Conservation (phyloP, 2,329 filamentous ascomycete genomes). For the Verticillium nubilum region DNA sequence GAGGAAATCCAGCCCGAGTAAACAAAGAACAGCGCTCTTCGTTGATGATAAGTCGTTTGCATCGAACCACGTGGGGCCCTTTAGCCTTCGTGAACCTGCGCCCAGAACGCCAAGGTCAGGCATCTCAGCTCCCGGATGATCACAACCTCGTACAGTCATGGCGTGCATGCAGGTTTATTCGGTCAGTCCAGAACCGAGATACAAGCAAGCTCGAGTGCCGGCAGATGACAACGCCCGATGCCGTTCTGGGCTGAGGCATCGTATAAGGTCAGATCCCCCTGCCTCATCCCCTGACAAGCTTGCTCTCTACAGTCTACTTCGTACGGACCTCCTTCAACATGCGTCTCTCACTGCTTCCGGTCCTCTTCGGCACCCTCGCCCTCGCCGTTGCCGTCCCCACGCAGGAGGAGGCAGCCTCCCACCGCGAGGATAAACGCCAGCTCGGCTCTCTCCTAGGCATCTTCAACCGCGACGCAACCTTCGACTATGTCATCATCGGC, state of each 20-base stretch:
- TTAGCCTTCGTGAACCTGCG: no score
- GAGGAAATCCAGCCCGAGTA: neutral
- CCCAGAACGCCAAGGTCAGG: neutral
- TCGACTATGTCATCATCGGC: constrained; percentile 21
- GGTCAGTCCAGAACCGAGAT: neutral
- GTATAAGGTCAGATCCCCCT: neutral
- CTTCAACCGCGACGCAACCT: neutral
- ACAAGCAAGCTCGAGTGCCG: neutral
- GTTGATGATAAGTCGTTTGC: neutral
- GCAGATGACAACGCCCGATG: neutral
- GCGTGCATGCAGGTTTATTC: neutral
- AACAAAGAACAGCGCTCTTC: neutral
- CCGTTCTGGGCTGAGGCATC: neutral
- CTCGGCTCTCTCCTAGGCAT: neutral
- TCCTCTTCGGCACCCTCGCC: neutral
- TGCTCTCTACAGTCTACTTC: neutral
- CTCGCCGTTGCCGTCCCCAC: neutral
- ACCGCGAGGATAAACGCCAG: neutral
- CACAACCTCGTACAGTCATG: neutral
- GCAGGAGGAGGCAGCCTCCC: neutral
- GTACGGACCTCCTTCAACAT: neutral
- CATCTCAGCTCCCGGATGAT: neutral
- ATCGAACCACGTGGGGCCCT: neutral
- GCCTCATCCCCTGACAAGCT: neutral
- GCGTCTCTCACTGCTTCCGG: neutral